Conservation (phyloP, 805 yeast genomes). For the Candida wancherniae region DNA sequence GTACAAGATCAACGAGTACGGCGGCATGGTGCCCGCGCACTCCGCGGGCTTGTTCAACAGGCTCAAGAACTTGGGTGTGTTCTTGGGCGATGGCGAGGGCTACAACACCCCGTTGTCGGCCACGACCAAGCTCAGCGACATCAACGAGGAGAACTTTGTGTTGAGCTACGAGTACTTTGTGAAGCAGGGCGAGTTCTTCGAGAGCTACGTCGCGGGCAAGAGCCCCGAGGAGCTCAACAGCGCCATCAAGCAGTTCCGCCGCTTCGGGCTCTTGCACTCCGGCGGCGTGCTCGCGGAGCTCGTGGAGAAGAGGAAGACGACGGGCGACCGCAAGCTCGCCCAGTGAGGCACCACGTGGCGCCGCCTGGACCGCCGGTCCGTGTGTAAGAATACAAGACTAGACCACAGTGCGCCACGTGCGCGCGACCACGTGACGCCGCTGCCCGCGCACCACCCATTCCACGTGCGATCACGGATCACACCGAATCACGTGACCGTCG, state of each 20-base stretch:
- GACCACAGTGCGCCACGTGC: too few species aligned
- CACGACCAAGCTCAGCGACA: constrained; percentile 33
- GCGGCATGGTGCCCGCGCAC: constrained; percentile 74
- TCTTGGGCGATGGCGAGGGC: constrained; percentile 78
- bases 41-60: constrained; percentile 62
- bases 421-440: too few species aligned
- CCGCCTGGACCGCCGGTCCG: too few species aligned
- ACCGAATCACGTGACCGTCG: too few species aligned
- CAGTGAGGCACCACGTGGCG: too few species aligned
- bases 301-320: constrained; percentile 35
- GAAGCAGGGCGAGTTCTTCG: constrained; percentile 46
- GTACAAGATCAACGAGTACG: constrained; percentile 56
- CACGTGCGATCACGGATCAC: too few species aligned
- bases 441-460: too few species aligned
- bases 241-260: constrained; percentile 59
- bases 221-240: constrained; percentile 34
- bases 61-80: constrained; percentile 55
- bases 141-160: constrained; percentile 40
- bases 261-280: constrained; percentile 55
- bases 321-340: constrained; percentile 20
- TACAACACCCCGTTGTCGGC: constrained; percentile 53
- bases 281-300: constrained; percentile 37
- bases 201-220: constrained; percentile 35
- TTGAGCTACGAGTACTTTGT: constrained; percentile 54
- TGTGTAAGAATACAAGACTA: too few species aligned